phyloP scores from a whole-genome alignment of 148 eudicot species.

The Simmondsia chinensis region DNA sequence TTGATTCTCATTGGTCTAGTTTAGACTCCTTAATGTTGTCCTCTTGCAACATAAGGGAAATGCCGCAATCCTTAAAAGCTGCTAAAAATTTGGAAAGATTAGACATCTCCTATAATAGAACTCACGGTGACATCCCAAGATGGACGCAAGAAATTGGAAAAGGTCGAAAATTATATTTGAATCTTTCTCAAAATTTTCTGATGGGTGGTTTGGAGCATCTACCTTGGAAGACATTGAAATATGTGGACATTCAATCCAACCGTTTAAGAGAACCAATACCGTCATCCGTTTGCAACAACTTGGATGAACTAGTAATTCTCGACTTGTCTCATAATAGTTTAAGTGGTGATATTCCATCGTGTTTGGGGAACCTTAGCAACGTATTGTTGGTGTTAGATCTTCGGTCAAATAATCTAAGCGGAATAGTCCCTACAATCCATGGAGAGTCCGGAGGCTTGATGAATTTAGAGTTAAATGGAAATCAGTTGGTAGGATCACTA shows the following conservation, averaged over 20 bases:
- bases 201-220: neutral
- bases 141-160: neutral
- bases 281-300: neutral
- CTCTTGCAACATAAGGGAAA: conserved; percentile 12
- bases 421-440: neutral
- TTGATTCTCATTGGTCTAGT: neutral
- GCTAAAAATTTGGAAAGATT: neutral
- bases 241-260: conserved; percentile 4
- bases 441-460: neutral
- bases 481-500: conserved; percentile 4
- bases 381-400: neutral
- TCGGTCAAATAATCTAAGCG: neutral
- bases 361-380: neutral
- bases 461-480: neutral
- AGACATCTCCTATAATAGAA: conserved; percentile 11
- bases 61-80: conserved; percentile 8
- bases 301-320: neutral
- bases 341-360: neutral
- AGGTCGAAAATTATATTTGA: neutral
- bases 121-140: conserved; percentile 1
- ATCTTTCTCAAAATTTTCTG: conserved; percentile 11
- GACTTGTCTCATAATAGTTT: conserved; percentile 4
- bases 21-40: neutral
- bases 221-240: neutral
- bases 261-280: neutral